Evolutionary conservation across 2,329 filamentous ascomycete genomes (phyloP), one percentile per base, ranked within the genome.

Genomic region (Microdochium nivale): DNA sequence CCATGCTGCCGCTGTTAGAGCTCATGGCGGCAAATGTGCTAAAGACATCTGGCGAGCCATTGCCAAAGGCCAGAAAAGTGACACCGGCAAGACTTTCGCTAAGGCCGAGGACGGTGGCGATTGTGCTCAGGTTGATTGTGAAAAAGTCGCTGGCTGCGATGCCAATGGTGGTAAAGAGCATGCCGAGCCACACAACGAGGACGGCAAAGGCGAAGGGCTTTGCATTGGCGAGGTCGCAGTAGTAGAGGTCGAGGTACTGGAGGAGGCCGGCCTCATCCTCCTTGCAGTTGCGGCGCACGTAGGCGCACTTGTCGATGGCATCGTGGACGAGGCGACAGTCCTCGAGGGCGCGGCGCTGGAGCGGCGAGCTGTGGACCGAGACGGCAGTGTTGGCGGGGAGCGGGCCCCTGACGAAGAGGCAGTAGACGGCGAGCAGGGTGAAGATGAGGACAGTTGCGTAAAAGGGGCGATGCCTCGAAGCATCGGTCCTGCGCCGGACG

Each of bases 101-200:
- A 74, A 99, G 86, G 21, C 92, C 91, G 25, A 97, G 77, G 50
- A 96, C 83, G 52, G 79, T 86, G 23, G 94, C 86, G 60, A 99
- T 94, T 13, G 94, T 97, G 68, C 88, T 94, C 32, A 99, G 78
- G 64, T 99, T 96, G 71, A 97, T 83, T 70, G 91, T 97, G 71
- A 99, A 94, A 74, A 99, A 99, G 71, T 99, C 94, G 69, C 90
- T 96, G 23, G 94, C 94, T 14, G 94, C 94, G 57, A 99, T 96
- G 54, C 94, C 94, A 57, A 99, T 96, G 14, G 94, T 97, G 59
- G 88, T 92, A 70, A 99, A 99, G 8, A 99, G 81, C 51, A 97
- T 73, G 35, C 82, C 87, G 7, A 96, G 80, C 94, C 94, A 99
- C 54, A 84, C 60, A 16, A 89, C 79, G 47, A 99, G 75, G 43